These are phyloP conservation scores for Ophiosphaerella herpotricha DNA, from an alignment of 2,329 filamentous ascomycete genomes.

Conservation along the genomic window DNA sequence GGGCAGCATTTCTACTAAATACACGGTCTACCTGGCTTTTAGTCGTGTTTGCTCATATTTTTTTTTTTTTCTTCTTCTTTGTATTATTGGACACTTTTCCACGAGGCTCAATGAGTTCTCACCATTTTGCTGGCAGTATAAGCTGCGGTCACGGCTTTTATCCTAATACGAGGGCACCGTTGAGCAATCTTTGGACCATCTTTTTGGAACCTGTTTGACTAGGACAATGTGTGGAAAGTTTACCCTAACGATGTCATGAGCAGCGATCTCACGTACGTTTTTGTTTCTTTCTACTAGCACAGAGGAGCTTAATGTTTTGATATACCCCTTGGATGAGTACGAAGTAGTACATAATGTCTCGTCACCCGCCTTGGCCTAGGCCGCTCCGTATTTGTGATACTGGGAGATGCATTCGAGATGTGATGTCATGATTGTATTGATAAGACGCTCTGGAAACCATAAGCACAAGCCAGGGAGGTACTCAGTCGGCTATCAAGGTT, in stretches of 20 bases:
- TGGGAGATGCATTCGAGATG: too few relatives aligned
- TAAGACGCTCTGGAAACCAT: too few relatives aligned
- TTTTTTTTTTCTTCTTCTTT: background rate
- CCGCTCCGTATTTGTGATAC: background rate
- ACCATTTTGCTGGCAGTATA: too few relatives aligned
- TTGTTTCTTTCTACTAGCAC: background rate
- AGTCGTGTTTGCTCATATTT: background rate
- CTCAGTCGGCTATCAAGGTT: slow-evolving; percentile 6
- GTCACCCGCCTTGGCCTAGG: background rate
- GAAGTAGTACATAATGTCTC: background rate
- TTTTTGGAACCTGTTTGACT: background rate
- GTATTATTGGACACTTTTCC: background rate
- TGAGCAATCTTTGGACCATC: background rate
- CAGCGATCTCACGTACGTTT: background rate
- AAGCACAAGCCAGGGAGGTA: background rate
- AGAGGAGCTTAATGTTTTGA: background rate
- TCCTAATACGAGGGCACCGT: background rate
- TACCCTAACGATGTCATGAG: background rate
- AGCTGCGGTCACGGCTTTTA: too few relatives aligned
- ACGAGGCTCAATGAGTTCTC: too few relatives aligned
- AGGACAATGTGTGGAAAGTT: background rate
- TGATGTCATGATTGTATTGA: too few relatives aligned
- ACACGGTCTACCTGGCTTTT: background rate
- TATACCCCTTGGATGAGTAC: background rate
- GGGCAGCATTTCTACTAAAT: slow-evolving; percentile 25